Base-by-base conservation (phyloP, 2,329 filamentous ascomycete genomes). In the Calonectria fujianensis region DNA sequence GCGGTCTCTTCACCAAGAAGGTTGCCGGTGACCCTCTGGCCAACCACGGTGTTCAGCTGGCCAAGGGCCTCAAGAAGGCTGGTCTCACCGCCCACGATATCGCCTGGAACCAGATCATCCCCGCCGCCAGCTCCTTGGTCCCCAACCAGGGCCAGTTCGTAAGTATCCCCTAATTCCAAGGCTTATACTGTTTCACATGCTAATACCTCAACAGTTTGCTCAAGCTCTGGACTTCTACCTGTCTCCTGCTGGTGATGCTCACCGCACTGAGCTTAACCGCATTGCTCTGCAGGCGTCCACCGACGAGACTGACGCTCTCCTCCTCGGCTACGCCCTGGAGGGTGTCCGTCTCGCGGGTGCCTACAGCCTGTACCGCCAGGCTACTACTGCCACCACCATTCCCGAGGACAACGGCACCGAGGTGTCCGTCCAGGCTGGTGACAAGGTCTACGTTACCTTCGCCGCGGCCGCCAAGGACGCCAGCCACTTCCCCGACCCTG, bases 171-270 rank as follows among this genome's bases (percentile, higher is more conserved):
- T 20, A 13, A 31, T 35, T 39, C 3, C 8, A 16, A 18, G 10
- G 13, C 2, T 41, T 20, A 2, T 41, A 16, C 1, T 41, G 14
- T 8, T 6, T 8, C 8, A 9, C 5, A 10, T 76, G n/a, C 79
- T 83, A 57, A 85, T 70, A 35, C 29, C 7, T n/a, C 13, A 1
- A 35, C 74, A 92, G 88, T 95, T 96, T 81, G 91, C 93, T 1
- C 93, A 94, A 85, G 89, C 93, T 2, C 87, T 95, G 24, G 94
- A 96, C 82, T 95, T 91, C 85, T 96, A 94, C 81, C 88, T 96
- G 7, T 90, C 90, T 0, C 86, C 89, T 3, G 85, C 90, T 39
- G 90, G 91, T 78, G 84, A 87, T 70, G 78, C 86, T 16, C 87
- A 95, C 79, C 83, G 94, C 0, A 86, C 90, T 0, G 90, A 92